Base-by-base conservation (phyloP, 345 rosid species). In the Hibiscus mutabilis region DNA sequence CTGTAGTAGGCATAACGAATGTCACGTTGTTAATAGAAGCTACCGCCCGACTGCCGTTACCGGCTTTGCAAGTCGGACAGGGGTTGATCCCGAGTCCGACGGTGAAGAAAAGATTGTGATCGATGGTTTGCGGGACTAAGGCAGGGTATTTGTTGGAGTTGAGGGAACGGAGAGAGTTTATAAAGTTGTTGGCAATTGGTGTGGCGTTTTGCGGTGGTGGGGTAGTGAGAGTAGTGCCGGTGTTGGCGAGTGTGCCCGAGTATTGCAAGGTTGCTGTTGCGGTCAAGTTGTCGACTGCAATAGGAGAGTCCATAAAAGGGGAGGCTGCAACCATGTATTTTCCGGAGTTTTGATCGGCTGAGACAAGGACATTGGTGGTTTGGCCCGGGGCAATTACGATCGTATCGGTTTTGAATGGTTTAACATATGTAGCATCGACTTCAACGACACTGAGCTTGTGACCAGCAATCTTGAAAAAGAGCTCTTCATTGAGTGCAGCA, bases 401-500 rank as follows among this genome's bases (percentile, higher is more conserved):
- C 18, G 91, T 88, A 74, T 88, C 89, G 0, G 56, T 82, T 73
- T 82, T 78, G 79, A 93, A 86, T 16, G 97, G 98, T 75, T 93
- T 93, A 13, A 93, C 92, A 58, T 93, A 93, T 11, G 80, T 63
- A 49, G 97, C 97, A 42, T 93, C 98, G 6, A 93, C 98, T 79
- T 93, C 98, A 0, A 91, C 97, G 12, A 89, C 91, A 2, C 91
- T 93, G 75, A 93, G 85, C 42, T 76, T 75, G 79, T 93, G 98
- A 1, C 94, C 97, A 0, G 97, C 97, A 61, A 93, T 83, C 74
- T 93, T 91, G 84, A 93, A 91, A 83, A 93, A 93, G 55, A 93
- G 91, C 74, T 93, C 98, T 83, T 89, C 98, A 79, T 91, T 93
- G 75, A 93, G 96, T 73, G 97, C 98, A 77, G 98, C 97, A 10